Evolutionary conservation across 192 early-diverging fungal genomes (phyloP), one percentile per base, ranked within the genome.

Genomic region (Dissophora globulifera): DNA sequence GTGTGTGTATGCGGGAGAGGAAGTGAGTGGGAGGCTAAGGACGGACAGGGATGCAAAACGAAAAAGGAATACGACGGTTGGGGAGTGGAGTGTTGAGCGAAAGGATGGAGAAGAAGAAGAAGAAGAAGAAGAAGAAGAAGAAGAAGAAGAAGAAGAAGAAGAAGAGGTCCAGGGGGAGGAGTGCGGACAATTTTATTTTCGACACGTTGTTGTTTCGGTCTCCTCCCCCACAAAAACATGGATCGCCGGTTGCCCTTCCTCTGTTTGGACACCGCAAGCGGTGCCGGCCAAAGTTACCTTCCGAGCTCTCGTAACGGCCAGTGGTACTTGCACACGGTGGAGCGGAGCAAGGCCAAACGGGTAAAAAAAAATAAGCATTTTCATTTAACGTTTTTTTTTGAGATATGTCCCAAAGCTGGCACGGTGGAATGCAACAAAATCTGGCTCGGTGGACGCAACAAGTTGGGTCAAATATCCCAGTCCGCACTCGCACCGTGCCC

Each of bases 351-450:
- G 19, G 9, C 7, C 38, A 13, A 40, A 40, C 38, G 38, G 7
- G 10, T 45, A n/a, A n/a, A 45, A 45, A 53, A 29, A 33, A 55
- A 47, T 45, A 46, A 38, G 35, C 19, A 27, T 27, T 46, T 23
- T 13, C 15, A 26, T 65, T 69, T 23, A 26, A 15, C 17, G 32
- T 54, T 53, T 59, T 67, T 60, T 60, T 60, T 55, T 20, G 47
- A 15, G 33, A 46, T 53, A 32, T 25, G 23, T 60, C 30, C 33
- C 13, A 20, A 47, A 46, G 25, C 58, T 61, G 67, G 58, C 67
- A 52, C 67, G 67, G 67, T 60, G 67, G 58, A 70, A 70, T 55
- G 26, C n/a, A n/a, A n/a, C n/a, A 55, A 54, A 65, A 65, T 41
- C 35, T 49, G 58, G 67, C 67, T 59, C 67, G 57, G 67, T 58